Percentiles rank a stretch among this genome's conserved stretches.
phyloP scores from a whole-genome alignment of 805 yeast genomes.

The Candida maltosa region DNA sequence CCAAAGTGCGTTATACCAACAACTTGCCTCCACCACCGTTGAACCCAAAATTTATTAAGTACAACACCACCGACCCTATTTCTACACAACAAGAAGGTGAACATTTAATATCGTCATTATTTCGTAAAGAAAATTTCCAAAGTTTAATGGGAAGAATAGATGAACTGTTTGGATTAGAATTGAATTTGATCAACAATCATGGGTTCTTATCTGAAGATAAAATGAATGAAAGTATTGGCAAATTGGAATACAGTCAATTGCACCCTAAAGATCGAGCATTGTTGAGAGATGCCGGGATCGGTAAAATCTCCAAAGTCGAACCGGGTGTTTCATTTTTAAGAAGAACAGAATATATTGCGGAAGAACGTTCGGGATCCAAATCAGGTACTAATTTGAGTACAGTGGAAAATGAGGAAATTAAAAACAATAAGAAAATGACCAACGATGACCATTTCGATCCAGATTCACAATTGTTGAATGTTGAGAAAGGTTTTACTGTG shows the following conservation, averaged over 20 bases:
- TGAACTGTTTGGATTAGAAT: constrained; percentile 68
- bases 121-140: constrained; percentile 70
- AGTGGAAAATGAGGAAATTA: constrained; percentile 10
- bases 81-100: constrained; percentile 37
- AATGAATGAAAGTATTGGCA: constrained; percentile 22
- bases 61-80: constrained; percentile 35
- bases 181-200: constrained; percentile 66
- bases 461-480: constrained; percentile 58
- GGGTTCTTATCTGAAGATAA: constrained; percentile 66
- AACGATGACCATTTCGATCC: constrained; percentile 46
- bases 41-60: constrained; percentile 78
- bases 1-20: constrained; percentile 79
- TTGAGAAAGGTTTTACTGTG: constrained; percentile 74
- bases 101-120: constrained; percentile 63
- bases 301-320: constrained; percentile 38
- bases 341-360: constrained; percentile 89
- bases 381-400: neutral
- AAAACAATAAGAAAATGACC: constrained; percentile 16
- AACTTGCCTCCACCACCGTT: constrained; percentile 91
- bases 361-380: constrained; percentile 39
- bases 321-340: constrained; percentile 78
- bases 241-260: constrained; percentile 35
- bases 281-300: constrained; percentile 73
- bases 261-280: constrained; percentile 77
- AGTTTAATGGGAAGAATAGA: constrained; percentile 56